Evolutionary conservation across 2,329 filamentous ascomycete species (phyloP), one percentile per base, ranked within the genome.

Genomic region (Monilinia fructicola): DNA sequence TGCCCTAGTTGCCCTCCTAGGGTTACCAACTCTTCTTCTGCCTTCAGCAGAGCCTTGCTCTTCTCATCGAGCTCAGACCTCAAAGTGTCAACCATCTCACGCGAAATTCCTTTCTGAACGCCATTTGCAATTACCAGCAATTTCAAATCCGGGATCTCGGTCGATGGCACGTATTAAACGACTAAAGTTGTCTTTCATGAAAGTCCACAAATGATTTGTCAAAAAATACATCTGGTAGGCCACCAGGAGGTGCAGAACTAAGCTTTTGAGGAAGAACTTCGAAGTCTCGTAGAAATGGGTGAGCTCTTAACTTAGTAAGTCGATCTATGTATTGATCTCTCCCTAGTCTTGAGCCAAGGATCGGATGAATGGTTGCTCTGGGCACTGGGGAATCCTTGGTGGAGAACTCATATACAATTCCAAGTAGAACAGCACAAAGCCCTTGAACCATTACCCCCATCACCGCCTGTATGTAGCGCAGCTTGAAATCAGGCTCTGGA

Each of bases 381-480:
- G 94, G 86, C 62, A 99, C 89, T 0, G 95, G 92, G 0, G 94
- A 98, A 78, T 99, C 95, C 76, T 96, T 97, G 0, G 94, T 97
- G 12, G 94, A 98, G 75, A 98, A 99, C 74, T 99, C 95, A 76
- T 98, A 99, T 5, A 95, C 84, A 26, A 96, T 89, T 12, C 94
- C 95, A 1, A 98, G 83, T 0, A 99, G 80, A 76, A 93, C 87
- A 21, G 93, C 90, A 76, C 90, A 92, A 16, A 99, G 83, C 2
- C 95, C 95, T 71, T 92, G 90, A 18, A 94, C 83, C 42, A 96
- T 81, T 26, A 85, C 81, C 67, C 67, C 87, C 88, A 16, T 86
- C 86, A 38, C 83, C 78, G 74, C 81, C 74, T 71, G 83, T 79
- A 68, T 88, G 85, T 26, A 83, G 75, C 52, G 91, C 87, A 38